Evolutionary conservation across 202 grass and related monocot species (phyloP).

Genomic region (Zoysia matrella): DNA sequence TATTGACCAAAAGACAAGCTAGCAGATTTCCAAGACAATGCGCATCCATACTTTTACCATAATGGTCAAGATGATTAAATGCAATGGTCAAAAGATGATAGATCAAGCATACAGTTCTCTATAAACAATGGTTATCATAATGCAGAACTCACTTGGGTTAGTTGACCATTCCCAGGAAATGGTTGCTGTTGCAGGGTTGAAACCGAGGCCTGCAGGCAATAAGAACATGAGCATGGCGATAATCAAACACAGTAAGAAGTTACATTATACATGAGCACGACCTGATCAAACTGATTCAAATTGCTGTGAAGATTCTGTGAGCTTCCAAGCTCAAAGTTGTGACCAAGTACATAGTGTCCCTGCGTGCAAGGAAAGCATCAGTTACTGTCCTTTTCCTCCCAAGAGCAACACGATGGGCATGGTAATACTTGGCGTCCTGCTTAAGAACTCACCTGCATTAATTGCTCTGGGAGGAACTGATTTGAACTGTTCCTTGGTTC

Average conservation of each 20-base stretch:
- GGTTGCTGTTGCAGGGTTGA: constrained; percentile 62
- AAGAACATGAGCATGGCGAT: constrained; percentile 26
- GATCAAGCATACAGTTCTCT: background rate
- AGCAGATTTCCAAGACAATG: background rate
- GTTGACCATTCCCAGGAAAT: constrained; percentile 59
- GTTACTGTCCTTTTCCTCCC: background rate
- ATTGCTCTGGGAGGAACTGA: constrained; percentile 72
- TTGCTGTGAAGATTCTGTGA: constrained; percentile 58
- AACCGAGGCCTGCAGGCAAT: constrained; percentile 54
- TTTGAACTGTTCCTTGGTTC: constrained; percentile 54
- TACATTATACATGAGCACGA: constrained; percentile 39
- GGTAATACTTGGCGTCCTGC: constrained; percentile 4
- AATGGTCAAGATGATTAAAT: constrained; percentile 8
- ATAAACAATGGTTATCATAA: background rate
- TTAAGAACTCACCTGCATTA: constrained; percentile 68
- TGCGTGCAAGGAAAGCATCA: constrained; percentile 43
- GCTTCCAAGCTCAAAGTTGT: constrained; percentile 69
- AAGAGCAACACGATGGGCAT: background rate
- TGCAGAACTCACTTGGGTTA: constrained; percentile 61
- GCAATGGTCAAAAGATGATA: background rate
- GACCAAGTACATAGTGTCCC: constrained; percentile 72
- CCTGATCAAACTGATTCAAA: constrained; percentile 85
- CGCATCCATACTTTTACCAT: constrained; percentile 3
- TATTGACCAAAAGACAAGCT: background rate
- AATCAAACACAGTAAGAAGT: background rate